Conservation (phyloP, 257 asterid genomes). For the Solanum sparsipilum region DNA sequence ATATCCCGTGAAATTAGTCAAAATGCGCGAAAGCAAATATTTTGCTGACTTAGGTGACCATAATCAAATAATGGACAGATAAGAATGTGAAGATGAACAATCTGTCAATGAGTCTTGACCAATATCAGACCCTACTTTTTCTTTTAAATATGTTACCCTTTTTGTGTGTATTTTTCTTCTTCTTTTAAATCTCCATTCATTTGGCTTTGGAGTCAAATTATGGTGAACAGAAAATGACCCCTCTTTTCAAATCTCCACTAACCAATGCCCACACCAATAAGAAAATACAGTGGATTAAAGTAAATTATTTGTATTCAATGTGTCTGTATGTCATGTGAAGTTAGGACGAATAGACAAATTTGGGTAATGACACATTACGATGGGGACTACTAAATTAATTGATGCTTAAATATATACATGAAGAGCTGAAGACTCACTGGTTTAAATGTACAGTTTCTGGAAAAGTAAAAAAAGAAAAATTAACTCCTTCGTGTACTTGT, state of each 20-base stretch:
- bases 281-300: not conserved
- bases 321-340: not conserved
- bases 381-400: not conserved
- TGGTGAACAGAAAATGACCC: not conserved
- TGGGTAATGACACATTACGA: not conserved
- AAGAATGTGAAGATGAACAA: not conserved
- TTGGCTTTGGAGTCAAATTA: not conserved
- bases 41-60: not conserved
- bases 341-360: not conserved
- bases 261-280: not conserved
- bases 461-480: not conserved
- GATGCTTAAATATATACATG: not conserved
- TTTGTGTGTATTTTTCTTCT: not conserved
- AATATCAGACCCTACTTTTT: not conserved
- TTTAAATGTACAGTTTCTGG: not conserved
- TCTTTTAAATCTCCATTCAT: not conserved
- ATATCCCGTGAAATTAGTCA: too few species aligned
- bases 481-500: not conserved
- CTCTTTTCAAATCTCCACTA: not conserved
- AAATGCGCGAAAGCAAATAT: not conserved
- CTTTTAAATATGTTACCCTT: not conserved
- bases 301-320: not conserved
- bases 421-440: not conserved
- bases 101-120: not conserved
- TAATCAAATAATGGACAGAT: not conserved